phyloP scores from a whole-genome alignment of 1,284 basidiomycete species.

The Sphagnurus paluster region DNA sequence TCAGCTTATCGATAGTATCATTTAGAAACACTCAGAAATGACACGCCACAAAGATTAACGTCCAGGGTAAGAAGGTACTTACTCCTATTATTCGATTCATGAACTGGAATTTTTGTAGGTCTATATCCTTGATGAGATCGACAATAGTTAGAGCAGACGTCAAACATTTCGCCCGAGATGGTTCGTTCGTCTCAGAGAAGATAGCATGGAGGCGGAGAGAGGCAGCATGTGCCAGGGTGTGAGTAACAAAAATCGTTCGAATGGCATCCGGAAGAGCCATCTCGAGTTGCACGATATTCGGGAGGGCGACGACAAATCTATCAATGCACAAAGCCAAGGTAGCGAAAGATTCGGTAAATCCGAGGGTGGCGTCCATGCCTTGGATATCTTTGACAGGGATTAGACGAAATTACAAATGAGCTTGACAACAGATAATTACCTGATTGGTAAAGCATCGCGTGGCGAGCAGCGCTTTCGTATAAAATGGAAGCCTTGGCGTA shows the following conservation, averaged over 20 bases:
- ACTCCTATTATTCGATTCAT: constrained; percentile 47
- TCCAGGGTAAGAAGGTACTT: constrained; percentile 29
- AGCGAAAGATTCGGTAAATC: constrained; percentile 36
- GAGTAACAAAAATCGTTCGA: constrained; percentile 34
- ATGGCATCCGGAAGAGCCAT: constrained; percentile 26
- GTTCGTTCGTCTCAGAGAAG: constrained; percentile 34
- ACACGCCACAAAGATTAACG: too few species aligned
- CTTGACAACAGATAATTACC: constrained; percentile 30
- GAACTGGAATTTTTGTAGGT: constrained; percentile 34
- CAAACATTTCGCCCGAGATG: constrained; percentile 37
- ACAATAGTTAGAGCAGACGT: constrained; percentile 38
- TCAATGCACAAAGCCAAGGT: constrained; percentile 38
- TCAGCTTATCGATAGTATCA: too few species aligned
- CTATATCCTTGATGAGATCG: constrained; percentile 31
- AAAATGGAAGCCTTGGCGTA: constrained; percentile 37
- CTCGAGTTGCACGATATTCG: constrained; percentile 29
- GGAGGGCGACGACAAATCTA: constrained; percentile 30
- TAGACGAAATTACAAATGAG: not conserved
- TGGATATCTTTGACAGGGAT: constrained; percentile 30
- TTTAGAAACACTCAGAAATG: too few species aligned
- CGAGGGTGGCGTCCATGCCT: constrained; percentile 30
- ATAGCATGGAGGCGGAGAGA: constrained; percentile 40
- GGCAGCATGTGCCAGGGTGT: constrained; percentile 39
- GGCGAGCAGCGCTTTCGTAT: constrained; percentile 39
- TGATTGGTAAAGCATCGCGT: constrained; percentile 36